Percentiles rank a stretch among this genome's conserved stretches.
Evolutionary conservation across 2,329 filamentous ascomycete species (phyloP).

Genomic region (Hirsutella rhossiliensis): DNA sequence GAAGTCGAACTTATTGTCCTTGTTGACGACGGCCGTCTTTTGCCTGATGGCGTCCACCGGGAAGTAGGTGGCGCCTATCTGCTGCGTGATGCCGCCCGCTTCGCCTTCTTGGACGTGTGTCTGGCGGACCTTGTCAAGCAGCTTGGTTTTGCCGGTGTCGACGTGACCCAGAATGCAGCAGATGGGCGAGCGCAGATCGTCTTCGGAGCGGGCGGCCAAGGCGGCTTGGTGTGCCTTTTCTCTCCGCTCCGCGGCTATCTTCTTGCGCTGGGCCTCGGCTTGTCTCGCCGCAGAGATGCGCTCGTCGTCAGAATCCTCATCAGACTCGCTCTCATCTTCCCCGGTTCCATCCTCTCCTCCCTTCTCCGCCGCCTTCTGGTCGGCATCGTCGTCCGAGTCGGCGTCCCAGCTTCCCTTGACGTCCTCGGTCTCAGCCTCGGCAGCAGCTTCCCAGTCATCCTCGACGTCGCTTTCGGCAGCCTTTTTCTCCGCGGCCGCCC

Average conservation of each 20-base stretch:
- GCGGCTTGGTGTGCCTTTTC: constrained; percentile 88
- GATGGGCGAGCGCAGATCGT: constrained; percentile 92
- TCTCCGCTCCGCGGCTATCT: constrained; percentile 76
- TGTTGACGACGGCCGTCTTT: constrained; percentile 90
- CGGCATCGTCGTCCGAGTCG: constrained; percentile 59
- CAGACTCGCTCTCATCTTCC: constrained; percentile 18
- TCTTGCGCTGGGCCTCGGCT: constrained; percentile 68
- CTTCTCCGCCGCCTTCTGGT: constrained; percentile 20
- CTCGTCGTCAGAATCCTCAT: constrained; percentile 58
- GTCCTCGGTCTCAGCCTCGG: constrained; percentile 57
- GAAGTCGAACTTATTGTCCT: constrained; percentile 82
- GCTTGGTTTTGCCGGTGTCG: constrained; percentile 99
- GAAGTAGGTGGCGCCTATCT: constrained; percentile 99
- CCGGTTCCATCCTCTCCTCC: constrained; percentile 12
- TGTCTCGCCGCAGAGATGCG: constrained; percentile 59
- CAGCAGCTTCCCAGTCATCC: constrained; percentile 82
- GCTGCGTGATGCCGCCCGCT: constrained; percentile 98
- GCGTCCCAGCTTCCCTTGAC: constrained; percentile 96
- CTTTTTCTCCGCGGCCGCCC: constrained; percentile 40
- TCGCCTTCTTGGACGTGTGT: constrained; percentile 98
- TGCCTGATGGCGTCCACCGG: constrained; percentile 83
- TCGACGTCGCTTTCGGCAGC: constrained; percentile 49
- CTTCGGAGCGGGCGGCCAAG: constrained; percentile 78
- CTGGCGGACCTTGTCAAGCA: constrained; percentile 95
- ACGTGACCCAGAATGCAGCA: constrained; percentile 99